phyloP scores from a whole-genome alignment of 306 rosid genomes.

The Lathyrus tuberosus region DNA sequence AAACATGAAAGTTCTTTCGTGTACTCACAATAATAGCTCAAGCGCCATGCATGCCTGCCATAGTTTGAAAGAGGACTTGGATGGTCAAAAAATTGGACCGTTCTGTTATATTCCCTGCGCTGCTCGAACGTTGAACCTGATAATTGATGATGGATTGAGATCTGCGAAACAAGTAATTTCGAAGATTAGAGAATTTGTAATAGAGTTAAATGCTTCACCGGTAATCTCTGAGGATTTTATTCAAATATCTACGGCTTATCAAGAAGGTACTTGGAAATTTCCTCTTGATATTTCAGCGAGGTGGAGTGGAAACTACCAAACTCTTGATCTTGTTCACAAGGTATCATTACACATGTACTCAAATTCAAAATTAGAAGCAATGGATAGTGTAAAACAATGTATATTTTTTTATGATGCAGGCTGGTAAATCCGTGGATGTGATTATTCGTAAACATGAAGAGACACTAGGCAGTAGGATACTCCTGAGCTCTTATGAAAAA shows the following conservation, averaged over 20 bases:
- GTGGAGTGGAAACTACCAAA: constrained; percentile 96
- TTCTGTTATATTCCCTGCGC: constrained; percentile 94
- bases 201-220: constrained; percentile 71
- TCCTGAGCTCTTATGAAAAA: constrained; percentile 72
- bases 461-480: constrained; percentile 65
- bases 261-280: constrained; percentile 88
- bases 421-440: constrained; percentile 84
- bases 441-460: constrained; percentile 76
- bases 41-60: constrained; percentile 75
- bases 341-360: constrained; percentile 48
- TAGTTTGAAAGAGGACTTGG: constrained; percentile 72
- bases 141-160: constrained; percentile 88
- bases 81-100: constrained; percentile 75
- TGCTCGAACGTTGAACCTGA: constrained; percentile 79
- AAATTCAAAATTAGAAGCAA: constrained; percentile 36
- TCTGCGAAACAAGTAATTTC: constrained; percentile 60
- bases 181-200: constrained; percentile 80
- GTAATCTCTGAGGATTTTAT: constrained; percentile 75
- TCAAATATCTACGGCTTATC: constrained; percentile 71
- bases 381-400: constrained; percentile 13
- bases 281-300: constrained; percentile 88
- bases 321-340: constrained; percentile 88
- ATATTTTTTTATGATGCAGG: constrained; percentile 55
- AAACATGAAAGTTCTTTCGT: constrained; percentile 86
- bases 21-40: constrained; percentile 87